Base-by-base conservation (phyloP, 768 basidiomycete genomes). In the Kwoniella sp. region DNA sequence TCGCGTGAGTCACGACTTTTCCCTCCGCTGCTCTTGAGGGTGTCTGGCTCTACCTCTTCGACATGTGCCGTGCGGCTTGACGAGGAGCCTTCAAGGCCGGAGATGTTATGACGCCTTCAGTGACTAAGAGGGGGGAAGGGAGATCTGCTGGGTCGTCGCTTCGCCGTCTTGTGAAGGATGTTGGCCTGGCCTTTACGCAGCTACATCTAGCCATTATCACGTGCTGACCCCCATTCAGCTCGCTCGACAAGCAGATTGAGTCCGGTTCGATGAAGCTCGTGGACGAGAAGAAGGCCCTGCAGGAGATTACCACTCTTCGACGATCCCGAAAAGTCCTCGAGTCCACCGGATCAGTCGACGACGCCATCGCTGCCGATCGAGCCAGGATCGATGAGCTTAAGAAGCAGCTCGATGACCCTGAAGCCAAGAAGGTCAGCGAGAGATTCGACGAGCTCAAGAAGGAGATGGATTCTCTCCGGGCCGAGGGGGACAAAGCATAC, bases 271-370 rank as follows among this genome's bases (percentile, higher is more conserved):
- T 99, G 80, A 95, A 89, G 71, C 80, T 98, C 53, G 90, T 84
- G 23, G 92, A 95, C 50, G 95, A 99, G 76, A 96, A 95, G 77
- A 85, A 89, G 45, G 88, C 91, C 4, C 80, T 99, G n/a, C 81
- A 82, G 60, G 93, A 98, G 64, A 93, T 99, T 56, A 82, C 80
- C 56, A 79, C 80, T 37, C 77, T 79, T 57, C 88, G 82, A 68
- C 85, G 89, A 36, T 79, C 76, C 53, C 84, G 89, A 45, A 84
- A 80, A 70, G 76, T 77, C 11, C 83, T 98, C 52, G 91, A 98
- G 73, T 72, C 80, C 46, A 90, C 92, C 79, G 83, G 88, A 60
- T 77, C 81, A 0, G 80, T 87, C 38, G 86, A 95, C 62, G 83
- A 85, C 1, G 73, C 83, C 23, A 91, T 99, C 60, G 88, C 92